Percentiles rank a stretch among this genome's conserved stretches.
These are phyloP conservation scores for Lyophyllum decastes DNA, from an alignment of 768 basidiomycete species.

Conservation along the genomic window DNA sequence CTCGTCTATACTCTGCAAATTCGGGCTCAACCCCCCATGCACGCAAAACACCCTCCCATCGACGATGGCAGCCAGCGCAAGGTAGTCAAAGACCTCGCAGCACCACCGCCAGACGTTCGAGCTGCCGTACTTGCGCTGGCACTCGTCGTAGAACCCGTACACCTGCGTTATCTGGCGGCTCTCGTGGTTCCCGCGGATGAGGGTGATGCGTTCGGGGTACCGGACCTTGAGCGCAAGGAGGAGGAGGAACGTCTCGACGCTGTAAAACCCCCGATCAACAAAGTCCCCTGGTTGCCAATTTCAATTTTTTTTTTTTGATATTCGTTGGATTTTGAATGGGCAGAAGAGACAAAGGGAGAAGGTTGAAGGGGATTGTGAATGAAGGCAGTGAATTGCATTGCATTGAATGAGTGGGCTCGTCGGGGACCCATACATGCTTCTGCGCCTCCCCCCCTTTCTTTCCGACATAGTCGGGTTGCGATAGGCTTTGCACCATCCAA, in stretches of 20 bases:
- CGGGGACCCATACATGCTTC: no score
- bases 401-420: background rate
- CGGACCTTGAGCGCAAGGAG: constrained; percentile 95
- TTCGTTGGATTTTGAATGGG: no score
- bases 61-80: constrained; percentile 93
- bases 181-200: constrained; percentile 98
- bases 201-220: constrained; percentile 95
- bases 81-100: constrained; percentile 98
- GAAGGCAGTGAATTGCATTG: background rate
- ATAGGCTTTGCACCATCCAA: no score
- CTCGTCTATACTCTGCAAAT: constrained; percentile 85
- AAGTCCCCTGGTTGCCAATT: constrained; percentile 76
- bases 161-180: constrained; percentile 97
- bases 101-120: constrained; percentile 98
- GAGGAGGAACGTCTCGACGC: constrained; percentile 93
- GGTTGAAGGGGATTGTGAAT: background rate
- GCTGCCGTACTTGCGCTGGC: constrained; percentile 92
- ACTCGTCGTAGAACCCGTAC: constrained; percentile 95
- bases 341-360: background rate
- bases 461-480: no score
- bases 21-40: constrained; percentile 94
- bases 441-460: no score
- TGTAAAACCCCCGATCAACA: constrained; percentile 97
- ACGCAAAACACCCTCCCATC: constrained; percentile 97
- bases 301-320: background rate